Conservation (phyloP, 768 basidiomycete species). For the Lactifluus echinatus region DNA sequence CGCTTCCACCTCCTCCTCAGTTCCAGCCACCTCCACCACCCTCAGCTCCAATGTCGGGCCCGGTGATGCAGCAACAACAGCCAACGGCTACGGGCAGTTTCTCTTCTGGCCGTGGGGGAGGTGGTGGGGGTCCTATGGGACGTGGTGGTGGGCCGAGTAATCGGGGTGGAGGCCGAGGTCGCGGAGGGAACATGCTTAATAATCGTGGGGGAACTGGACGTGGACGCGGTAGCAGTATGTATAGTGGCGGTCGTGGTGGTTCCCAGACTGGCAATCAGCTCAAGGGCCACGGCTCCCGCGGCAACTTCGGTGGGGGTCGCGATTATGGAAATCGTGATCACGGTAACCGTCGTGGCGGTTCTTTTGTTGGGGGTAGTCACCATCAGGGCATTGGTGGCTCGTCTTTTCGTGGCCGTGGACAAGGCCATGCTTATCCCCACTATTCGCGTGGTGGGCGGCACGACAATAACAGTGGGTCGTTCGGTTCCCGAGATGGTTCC, state of each 20-base stretch:
- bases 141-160: conserved; percentile 39
- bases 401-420: conserved; percentile 53
- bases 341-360: conserved; percentile 57
- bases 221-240: conserved; percentile 32
- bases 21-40: conserved; percentile 54
- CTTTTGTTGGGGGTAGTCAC: conserved; percentile 43
- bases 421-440: conserved; percentile 36
- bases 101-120: conserved; percentile 32
- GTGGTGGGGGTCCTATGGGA: conserved; percentile 29
- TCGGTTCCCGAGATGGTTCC: conserved; percentile 38
- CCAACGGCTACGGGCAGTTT: conserved; percentile 21
- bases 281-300: conserved; percentile 56
- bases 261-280: conserved; percentile 37
- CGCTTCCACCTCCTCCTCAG: conserved; percentile 54
- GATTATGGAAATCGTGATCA: conserved; percentile 53
- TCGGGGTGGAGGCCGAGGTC: conserved; percentile 34
- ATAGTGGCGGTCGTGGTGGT: conserved; percentile 37
- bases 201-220: conserved; percentile 31
- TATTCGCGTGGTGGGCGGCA: conserved; percentile 33
- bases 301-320: conserved; percentile 50
- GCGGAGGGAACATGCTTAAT: conserved; percentile 45
- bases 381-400: conserved; percentile 19
- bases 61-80: conserved; percentile 31
- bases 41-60: conserved; percentile 24
- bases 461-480: conserved; percentile 31